Evolutionary conservation across 2,329 filamentous ascomycete genomes (phyloP), one percentile per base, ranked within the genome.

Genomic region (Chaetomiaceae sp.): DNA sequence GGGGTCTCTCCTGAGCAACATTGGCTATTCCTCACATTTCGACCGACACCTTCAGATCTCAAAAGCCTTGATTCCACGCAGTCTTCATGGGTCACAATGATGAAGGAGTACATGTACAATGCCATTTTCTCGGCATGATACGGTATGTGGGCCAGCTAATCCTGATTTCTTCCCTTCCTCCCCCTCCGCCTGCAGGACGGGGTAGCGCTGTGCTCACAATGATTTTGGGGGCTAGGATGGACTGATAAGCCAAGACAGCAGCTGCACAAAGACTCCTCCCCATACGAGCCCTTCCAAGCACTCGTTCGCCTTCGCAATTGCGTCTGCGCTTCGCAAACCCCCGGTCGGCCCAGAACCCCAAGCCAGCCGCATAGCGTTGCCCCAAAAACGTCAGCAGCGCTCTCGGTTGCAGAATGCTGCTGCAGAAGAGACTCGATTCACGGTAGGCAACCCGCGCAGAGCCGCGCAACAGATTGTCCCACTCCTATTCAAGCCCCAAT

Each of bases 191-290:
- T 39, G 33, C 33, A 43, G n/a, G 21, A 44, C 14, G 31, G 44
- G 41, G 41, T 50, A 40, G 8, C 48, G 48, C 48, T 53, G 50
- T 51, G 38, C 42, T 50, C 31, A 48, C n/a, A 10, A 17, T 25
- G 43, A 37, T 33, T 43, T 39, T 12, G 30, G 50, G 48, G 40
- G 25, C 44, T 51, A 51, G 12, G 41, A 53, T 33, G 38, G 44
- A 49, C 50, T 43, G 53, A 51, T 55, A 56, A 55, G 54, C 52
- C 51, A 44, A 53, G 30, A 37, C 42, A 40, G 51, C 30, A n/a
- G 14, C 46, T 48, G 50, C 43, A 50, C 42, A 34, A 43, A 37
- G 47, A 16, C 44, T 35, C 30, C 44, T 47, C 38, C 44, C 49
- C 50, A 42, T 30, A 25, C 38, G 8, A 47, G 20, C 45, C 38